phyloP scores from a whole-genome alignment of 257 asterid species.

The Galeopsis tetrahit region DNA sequence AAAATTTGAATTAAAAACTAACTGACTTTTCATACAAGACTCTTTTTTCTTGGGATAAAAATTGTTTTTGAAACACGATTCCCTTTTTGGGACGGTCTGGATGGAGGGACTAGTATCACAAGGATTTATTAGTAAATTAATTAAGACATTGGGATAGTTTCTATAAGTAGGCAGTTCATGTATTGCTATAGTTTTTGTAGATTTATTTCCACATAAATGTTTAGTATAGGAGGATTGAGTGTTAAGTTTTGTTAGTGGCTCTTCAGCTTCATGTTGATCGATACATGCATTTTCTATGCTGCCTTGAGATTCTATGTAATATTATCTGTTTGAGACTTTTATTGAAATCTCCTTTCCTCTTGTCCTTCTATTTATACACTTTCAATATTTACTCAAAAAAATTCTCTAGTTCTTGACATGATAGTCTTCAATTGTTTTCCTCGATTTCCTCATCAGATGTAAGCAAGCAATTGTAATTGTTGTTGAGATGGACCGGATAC shows the following conservation, averaged over 20 bases:
- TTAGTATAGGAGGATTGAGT: constrained; percentile 5
- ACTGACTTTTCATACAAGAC: neutral
- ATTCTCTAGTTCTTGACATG: neutral
- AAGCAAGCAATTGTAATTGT: constrained; percentile 75
- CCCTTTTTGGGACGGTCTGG: neutral
- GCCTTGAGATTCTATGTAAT: neutral
- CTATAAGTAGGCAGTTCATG: neutral
- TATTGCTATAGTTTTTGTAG: neutral
- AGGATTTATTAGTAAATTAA: constrained; percentile 14
- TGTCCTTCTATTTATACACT: neutral
- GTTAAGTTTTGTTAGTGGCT: neutral
- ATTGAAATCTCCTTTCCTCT: neutral
- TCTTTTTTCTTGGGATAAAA: neutral
- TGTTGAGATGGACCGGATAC: constrained; percentile 87
- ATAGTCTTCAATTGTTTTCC: neutral
- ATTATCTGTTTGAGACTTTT: neutral
- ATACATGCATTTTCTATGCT: neutral
- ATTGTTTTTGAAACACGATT: neutral
- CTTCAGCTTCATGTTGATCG: neutral
- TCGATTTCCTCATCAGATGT: constrained; percentile 58
- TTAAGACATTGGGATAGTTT: too few relatives aligned
- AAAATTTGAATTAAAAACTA: too few relatives aligned
- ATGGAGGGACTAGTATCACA: neutral
- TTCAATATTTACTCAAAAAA: neutral
- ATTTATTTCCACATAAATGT: neutral